Evolutionary conservation across 148 eudicot species (phyloP).

Genomic region (Rhododendron simsii): DNA sequence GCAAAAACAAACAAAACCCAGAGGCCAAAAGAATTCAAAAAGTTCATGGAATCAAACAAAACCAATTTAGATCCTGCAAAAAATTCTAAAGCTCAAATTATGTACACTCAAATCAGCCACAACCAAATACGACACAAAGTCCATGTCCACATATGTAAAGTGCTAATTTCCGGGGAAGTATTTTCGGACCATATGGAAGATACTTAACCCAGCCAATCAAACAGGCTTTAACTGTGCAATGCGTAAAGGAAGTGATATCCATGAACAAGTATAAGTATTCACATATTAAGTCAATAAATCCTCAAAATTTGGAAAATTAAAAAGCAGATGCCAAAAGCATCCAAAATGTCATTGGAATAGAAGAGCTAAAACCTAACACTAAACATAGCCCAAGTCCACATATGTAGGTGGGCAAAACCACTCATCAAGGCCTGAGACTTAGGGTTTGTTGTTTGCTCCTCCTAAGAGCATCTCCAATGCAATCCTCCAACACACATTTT

Average conservation of each 20-base stretch:
- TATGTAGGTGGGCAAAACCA: background rate
- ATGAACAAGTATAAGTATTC: background rate
- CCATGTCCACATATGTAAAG: background rate
- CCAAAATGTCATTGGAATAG: background rate
- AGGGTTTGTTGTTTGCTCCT: background rate
- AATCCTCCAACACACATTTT: too few relatives aligned
- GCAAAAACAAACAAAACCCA: constrained; percentile 1
- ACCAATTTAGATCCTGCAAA: background rate
- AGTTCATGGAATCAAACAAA: background rate
- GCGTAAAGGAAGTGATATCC: background rate
- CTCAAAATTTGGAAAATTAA: background rate
- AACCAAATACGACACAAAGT: background rate
- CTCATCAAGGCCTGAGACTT: background rate
- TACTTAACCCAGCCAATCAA: background rate
- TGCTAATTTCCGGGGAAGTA: background rate
- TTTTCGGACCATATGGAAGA: background rate
- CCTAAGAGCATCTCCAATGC: background rate
- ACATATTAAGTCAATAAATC: background rate
- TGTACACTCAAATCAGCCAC: background rate
- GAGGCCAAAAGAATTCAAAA: background rate
- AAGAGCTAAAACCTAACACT: background rate
- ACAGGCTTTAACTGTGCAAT: background rate
- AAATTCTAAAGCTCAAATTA: background rate
- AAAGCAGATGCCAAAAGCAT: background rate
- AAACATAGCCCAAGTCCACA: background rate